Base-by-base conservation (phyloP, 2,329 filamentous ascomycete genomes). In the Colletotrichum shisoi region DNA sequence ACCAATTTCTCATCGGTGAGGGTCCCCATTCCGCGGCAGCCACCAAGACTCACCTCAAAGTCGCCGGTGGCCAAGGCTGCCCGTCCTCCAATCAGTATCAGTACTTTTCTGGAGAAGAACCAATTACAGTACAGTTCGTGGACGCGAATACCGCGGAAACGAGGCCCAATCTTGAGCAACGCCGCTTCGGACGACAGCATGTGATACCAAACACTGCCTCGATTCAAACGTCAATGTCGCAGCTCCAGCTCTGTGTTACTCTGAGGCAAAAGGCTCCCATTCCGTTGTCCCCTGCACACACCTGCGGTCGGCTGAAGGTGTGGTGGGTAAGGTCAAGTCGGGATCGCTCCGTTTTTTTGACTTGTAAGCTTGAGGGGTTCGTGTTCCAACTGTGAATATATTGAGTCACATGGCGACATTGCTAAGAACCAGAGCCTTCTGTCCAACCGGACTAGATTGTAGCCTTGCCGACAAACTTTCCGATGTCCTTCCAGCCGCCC, bases 1-100 rank as follows among this genome's bases (percentile, higher is more conserved):
- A 42, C 34, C 65, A 37, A 37, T 48, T 54, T 51, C 49, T 45
- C 61, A 64, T 67, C 64, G 64, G 48, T 64, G 61, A 67, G 19
- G 48, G 48, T n/a, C 61, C 42, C 6, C 27, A 31, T 31, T 31
- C 27, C 48, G 42, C 40, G 19, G 40, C 37, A 52, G 60, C 60
- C 57, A 12, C 56, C 12, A 48, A 48, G 54, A 56, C 54, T 54
- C 61, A 39, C 58, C 11, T 57, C 42, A 19, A 19, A 54, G 54
- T 42, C 42, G 48, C 61, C 42, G n/a, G 42, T 56, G 13, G 27
- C 27, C 39, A 46, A 37, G 51, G 3, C 27, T 58, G 52, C 42
- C 59, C 34, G 42, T 63, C 15, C 37, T 24, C 19, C 27, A 31
- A 42, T 19, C 27, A 31, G 27, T 31, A 31, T 8, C 27, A 31